These are phyloP conservation scores for Bryopsis sp. DNA, from an alignment of 139 green algal genomes.

Conservation along the genomic window DNA sequence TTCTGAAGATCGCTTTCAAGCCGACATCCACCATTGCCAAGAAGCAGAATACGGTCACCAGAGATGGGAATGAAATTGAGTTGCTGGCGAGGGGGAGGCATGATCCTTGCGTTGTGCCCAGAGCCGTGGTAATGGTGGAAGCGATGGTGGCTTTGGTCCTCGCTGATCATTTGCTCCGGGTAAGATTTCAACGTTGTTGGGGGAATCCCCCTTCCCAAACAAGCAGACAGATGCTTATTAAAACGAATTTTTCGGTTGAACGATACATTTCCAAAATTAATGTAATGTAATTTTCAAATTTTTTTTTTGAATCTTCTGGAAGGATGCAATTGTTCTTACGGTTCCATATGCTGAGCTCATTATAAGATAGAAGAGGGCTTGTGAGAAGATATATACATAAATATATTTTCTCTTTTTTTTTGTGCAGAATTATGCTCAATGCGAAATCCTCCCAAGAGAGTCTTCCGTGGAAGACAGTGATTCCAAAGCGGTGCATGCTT, in stretches of 20 bases:
- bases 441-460: slow-evolving; percentile 3
- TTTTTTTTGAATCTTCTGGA: no score
- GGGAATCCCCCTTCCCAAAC: neutral
- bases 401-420: no score
- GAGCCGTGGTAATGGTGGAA: slow-evolving; percentile 98
- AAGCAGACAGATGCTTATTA: neutral
- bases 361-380: no score
- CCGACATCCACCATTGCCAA: slow-evolving; percentile 91
- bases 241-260: neutral
- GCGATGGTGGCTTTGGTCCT: slow-evolving; percentile 94
- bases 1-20: slow-evolving; percentile 96
- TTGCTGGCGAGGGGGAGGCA: slow-evolving; percentile 84
- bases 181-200: no score
- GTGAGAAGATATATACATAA: no score
- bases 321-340: no score
- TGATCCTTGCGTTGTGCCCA: slow-evolving; percentile 94
- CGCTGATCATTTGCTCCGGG: slow-evolving; percentile 86
- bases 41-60: slow-evolving; percentile 76
- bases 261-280: neutral
- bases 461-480: no score
- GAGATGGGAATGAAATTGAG: slow-evolving; percentile 67
- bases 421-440: slow-evolving; percentile 12
- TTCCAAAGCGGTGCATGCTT: no score
- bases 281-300: no score
- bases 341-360: no score